These are phyloP conservation scores for Capsicum chinense DNA, from an alignment of 257 asterid genomes.

Conservation along the genomic window DNA sequence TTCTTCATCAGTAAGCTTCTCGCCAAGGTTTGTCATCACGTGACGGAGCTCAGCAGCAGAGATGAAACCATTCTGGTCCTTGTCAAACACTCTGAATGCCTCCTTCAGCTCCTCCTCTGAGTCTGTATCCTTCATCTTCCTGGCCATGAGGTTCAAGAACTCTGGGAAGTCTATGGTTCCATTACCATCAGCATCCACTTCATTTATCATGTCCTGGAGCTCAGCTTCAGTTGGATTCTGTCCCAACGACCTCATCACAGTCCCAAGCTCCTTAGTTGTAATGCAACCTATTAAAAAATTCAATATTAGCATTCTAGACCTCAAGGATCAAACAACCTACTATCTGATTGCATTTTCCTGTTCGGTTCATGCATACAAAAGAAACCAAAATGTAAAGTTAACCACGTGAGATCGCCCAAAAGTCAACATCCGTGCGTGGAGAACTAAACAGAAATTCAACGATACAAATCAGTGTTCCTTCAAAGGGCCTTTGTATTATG, in stretches of 20 bases:
- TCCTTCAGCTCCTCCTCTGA: slow-evolving; percentile 72
- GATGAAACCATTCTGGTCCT: slow-evolving; percentile 69
- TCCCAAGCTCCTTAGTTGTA: slow-evolving; percentile 72
- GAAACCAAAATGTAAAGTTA: not conserved
- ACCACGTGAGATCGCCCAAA: not conserved
- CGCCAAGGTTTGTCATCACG: slow-evolving; percentile 68
- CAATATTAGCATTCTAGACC: not conserved
- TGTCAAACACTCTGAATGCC: slow-evolving; percentile 69
- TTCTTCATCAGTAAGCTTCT: slow-evolving; percentile 68
- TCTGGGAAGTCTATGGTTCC: slow-evolving; percentile 68
- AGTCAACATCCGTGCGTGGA: not conserved
- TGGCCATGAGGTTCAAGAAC: slow-evolving; percentile 68
- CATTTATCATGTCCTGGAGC: slow-evolving; percentile 71
- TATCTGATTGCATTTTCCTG: not conserved
- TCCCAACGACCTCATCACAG: slow-evolving; percentile 72
- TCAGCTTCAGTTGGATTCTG: slow-evolving; percentile 72
- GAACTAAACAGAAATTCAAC: not conserved
- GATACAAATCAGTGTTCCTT: not conserved
- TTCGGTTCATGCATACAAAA: not conserved
- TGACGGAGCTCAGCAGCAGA: slow-evolving; percentile 72
- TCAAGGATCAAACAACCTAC: not conserved
- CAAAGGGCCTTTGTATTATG: not conserved
- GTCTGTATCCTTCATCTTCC: slow-evolving; percentile 70
- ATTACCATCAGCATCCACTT: slow-evolving; percentile 71
- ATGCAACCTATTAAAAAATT: slow-evolving; percentile 55